Evolutionary conservation across 257 asterid genomes (phyloP), one percentile per base, ranked within the genome.

Genomic region (Gentiana macrophylla): DNA sequence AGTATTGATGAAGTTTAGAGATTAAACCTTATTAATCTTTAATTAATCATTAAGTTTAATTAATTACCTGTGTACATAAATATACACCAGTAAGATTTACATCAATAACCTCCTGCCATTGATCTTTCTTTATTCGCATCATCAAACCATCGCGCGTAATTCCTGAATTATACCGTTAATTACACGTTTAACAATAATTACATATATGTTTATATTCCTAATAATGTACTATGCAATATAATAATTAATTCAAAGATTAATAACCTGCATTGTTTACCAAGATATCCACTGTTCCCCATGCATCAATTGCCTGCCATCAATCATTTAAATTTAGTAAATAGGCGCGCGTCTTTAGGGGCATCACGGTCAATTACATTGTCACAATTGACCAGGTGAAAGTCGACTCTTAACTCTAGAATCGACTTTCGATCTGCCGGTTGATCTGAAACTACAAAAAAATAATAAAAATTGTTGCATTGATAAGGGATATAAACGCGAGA

Each of bases 51-150:
- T 41, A 54, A 24, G 47, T 46, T 50, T 3, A 37, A 35, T 59
- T 66, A 63, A 58, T 57, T 50, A 81, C 98, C 86, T 88, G 99
- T 61, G 91, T 85, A 77, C 97, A 92, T 32, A 92, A 77, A 76
- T 73, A 92, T 61, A 85, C 98, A 32, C 97, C 97, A 6, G 97
- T 92, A 51, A 92, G 95, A 75, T 92, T 92, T 57, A 88, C 80
- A 81, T 78, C 94, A 53, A 92, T 87, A 76, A 92, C 97, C 62
- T 92, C 98, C 72, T 85, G 86, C 98, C 98, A 92, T 55, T 92
- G 97, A 62, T 94, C 64, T 38, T 62, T 68, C 82, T 84, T 84
- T 95, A 87, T 87, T 78, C 93, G 83, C 97, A 92, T 92, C 81
- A 92, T 70, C 74, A 88, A 79, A 57, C 93, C 89, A 77, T 84